Evolutionary conservation across 768 basidiomycete species (phyloP).

Genomic region (Mycena floridula): DNA sequence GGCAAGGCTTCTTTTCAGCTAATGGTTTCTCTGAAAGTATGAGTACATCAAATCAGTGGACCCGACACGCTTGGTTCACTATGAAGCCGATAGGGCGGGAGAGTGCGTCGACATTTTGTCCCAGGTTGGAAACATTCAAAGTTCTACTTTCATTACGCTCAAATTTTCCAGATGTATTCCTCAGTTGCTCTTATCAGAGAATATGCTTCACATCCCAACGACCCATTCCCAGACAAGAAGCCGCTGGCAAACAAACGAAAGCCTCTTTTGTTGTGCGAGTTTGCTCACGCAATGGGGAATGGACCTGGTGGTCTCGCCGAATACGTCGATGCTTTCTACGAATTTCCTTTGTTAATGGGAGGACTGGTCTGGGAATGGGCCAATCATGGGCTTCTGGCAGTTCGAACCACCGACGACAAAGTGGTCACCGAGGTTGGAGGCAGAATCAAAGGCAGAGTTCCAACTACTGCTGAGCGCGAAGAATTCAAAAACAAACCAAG

Average conservation of each 20-base stretch:
- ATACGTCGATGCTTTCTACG: slow-evolving; percentile 9
- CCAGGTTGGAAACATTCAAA: too few species aligned
- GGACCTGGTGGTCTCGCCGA: slow-evolving; percentile 7
- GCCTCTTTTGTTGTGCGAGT: slow-evolving; percentile 8
- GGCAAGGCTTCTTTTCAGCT: not conserved
- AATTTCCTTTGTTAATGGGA: slow-evolving; percentile 6
- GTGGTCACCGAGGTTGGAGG: too few species aligned
- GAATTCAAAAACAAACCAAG: slow-evolving; percentile 1
- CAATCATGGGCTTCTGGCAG: slow-evolving; percentile 5
- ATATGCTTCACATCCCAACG: slow-evolving; percentile 2
- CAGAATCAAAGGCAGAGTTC: too few species aligned
- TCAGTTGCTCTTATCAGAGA: slow-evolving; percentile 4
- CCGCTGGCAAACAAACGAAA: too few species aligned
- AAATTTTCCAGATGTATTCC: slow-evolving; percentile 8
- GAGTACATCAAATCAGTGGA: slow-evolving; percentile 6
- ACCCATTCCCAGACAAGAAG: too few species aligned
- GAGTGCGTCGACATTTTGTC: slow-evolving; percentile 4
- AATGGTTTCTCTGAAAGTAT: not conserved
- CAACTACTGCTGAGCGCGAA: not conserved
- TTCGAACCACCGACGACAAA: too few species aligned
- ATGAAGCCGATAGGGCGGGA: slow-evolving; percentile 4
- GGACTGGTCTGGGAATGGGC: slow-evolving; percentile 9
- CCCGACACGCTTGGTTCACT: slow-evolving; percentile 7
- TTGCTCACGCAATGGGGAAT: slow-evolving; percentile 8
- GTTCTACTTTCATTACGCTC: too few species aligned